These are phyloP conservation scores for Chimonanthus praecox DNA, from an alignment of 164 flowering plant genomes.

Conservation along the genomic window DNA sequence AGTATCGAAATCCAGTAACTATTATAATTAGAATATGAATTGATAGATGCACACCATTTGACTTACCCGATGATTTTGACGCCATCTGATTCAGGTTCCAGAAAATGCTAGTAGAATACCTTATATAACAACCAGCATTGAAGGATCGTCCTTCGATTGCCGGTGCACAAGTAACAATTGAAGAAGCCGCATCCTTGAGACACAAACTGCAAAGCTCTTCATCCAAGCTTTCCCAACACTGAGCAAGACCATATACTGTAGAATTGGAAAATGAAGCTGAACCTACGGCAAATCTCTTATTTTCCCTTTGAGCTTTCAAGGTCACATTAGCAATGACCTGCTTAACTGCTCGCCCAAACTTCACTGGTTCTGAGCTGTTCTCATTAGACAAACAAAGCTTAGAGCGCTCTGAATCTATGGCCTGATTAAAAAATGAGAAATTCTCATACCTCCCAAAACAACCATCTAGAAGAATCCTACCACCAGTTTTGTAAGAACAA, in stretches of 20 bases:
- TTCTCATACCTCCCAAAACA: slow-evolving; percentile 12
- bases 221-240: slow-evolving; percentile 9
- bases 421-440: slow-evolving; percentile 4
- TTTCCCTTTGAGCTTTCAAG: not conserved
- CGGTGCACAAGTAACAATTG: not conserved
- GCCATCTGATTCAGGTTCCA: slow-evolving; percentile 8
- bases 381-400: not conserved
- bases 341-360: not conserved
- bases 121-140: slow-evolving; percentile 10
- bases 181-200: slow-evolving; percentile 1
- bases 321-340: not conserved
- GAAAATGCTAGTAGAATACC: slow-evolving; percentile 8
- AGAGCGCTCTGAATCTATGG: no score
- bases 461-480: slow-evolving; percentile 8
- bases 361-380: not conserved
- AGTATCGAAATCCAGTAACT: not conserved
- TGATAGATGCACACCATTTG: not conserved
- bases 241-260: slow-evolving; percentile 3
- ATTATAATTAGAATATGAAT: not conserved
- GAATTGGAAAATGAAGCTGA: not conserved
- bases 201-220: not conserved
- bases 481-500: slow-evolving; percentile 4
- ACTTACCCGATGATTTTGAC: slow-evolving; percentile 8
- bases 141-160: not conserved
- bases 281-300: not conserved